These are phyloP conservation scores for Pleurotus tuber-regium DNA, from an alignment of 768 basidiomycete species.

Conservation along the genomic window DNA sequence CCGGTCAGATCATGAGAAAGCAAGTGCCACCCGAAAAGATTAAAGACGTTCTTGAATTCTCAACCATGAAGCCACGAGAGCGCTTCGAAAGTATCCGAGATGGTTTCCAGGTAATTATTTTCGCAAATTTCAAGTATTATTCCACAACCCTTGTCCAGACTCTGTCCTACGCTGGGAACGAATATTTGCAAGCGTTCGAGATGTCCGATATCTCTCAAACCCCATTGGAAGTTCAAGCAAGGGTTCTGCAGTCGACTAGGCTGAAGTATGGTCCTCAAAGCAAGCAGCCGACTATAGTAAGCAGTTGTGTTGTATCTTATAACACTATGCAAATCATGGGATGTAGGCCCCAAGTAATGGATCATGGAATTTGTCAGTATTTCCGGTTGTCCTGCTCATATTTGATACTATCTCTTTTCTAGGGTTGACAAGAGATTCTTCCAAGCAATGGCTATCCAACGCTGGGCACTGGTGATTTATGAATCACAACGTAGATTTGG, in stretches of 20 bases:
- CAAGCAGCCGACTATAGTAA: conserved; percentile 55
- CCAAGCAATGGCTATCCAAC: conserved; percentile 46
- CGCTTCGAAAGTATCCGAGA: conserved; percentile 52
- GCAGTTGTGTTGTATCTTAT: conserved; percentile 19
- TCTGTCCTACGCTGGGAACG: neutral
- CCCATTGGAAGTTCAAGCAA: conserved; percentile 57
- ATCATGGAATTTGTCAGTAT: conserved; percentile 72
- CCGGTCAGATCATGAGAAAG: conserved; percentile 71
- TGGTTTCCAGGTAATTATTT: conserved; percentile 46
- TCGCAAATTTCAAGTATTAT: neutral
- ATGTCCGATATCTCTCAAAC: conserved; percentile 24
- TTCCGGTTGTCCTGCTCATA: neutral
- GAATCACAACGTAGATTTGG: conserved; percentile 62
- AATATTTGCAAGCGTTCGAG: conserved; percentile 3
- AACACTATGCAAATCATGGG: conserved; percentile 10
- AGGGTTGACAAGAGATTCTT: conserved; percentile 76
- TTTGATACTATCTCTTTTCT: conserved; percentile 1
- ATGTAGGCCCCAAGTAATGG: conserved; percentile 60
- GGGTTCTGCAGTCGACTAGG: conserved; percentile 63
- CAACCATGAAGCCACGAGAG: conserved; percentile 59
- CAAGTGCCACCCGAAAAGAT: conserved; percentile 69
- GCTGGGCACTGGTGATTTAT: conserved; percentile 67
- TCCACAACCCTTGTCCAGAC: neutral
- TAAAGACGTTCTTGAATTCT: conserved; percentile 59
- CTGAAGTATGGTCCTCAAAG: conserved; percentile 63